These are phyloP conservation scores for Microcyclospora pomicola DNA, from an alignment of 2,329 filamentous ascomycete genomes.

Conservation along the genomic window DNA sequence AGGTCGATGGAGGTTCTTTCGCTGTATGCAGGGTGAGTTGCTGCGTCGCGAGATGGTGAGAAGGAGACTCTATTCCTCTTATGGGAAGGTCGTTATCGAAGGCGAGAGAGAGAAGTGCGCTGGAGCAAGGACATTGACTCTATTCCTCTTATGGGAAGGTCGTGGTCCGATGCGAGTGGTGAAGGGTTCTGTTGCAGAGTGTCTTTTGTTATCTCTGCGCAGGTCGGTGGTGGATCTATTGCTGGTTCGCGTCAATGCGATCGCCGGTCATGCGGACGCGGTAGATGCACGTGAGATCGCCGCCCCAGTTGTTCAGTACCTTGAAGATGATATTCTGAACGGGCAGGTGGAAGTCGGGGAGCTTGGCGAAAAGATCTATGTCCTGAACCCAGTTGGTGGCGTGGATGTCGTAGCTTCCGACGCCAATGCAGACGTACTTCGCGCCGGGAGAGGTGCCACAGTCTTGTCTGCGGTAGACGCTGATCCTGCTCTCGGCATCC, in stretches of 20 bases:
- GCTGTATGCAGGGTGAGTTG: too few relatives aligned
- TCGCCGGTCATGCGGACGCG: constrained; percentile 31
- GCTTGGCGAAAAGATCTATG: constrained; percentile 22
- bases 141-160: too few relatives aligned
- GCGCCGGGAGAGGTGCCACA: constrained; percentile 8
- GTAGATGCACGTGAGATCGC: constrained; percentile 33
- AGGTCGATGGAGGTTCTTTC: too few relatives aligned
- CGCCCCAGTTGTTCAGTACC: constrained; percentile 31
- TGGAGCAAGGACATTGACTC: too few relatives aligned
- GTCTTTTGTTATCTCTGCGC: too few relatives aligned
- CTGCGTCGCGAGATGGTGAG: too few relatives aligned
- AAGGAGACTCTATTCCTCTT: too few relatives aligned
- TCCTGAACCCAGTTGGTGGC: constrained; percentile 29
- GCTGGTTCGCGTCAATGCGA: not conserved
- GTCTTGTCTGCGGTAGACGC: not conserved
- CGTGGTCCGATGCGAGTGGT: too few relatives aligned
- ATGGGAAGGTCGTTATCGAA: too few relatives aligned
- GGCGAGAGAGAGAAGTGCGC: too few relatives aligned
- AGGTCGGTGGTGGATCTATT: too few relatives aligned
- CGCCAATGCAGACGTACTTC: constrained; percentile 25
- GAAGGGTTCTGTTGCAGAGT: too few relatives aligned
- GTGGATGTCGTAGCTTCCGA: constrained; percentile 29
- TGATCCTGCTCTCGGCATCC: constrained; percentile 2
- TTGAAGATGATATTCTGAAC: constrained; percentile 26
- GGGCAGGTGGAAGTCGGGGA: constrained; percentile 12